These are phyloP conservation scores for Echria macrotheca DNA, from an alignment of 495 filamentous ascomycete species.

Conservation along the genomic window DNA sequence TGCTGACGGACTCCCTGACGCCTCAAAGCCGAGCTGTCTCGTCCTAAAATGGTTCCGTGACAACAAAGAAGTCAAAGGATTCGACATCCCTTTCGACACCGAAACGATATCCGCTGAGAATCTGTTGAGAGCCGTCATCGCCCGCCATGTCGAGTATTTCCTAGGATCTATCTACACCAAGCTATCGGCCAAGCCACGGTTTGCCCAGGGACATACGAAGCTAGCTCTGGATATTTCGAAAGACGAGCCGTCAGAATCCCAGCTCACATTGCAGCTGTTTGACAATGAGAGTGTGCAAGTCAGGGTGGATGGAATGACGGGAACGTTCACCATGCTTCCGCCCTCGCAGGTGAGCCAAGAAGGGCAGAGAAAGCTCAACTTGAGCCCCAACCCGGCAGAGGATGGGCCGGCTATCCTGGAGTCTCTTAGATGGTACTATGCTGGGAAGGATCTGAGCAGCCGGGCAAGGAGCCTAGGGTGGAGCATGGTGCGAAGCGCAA, in stretches of 20 bases:
- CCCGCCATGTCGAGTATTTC: conserved; percentile 63
- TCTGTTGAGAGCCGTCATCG: conserved; percentile 68
- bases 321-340: conserved; percentile 49
- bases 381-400: conserved; percentile 43
- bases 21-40: conserved; percentile 44
- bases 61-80: conserved; percentile 62
- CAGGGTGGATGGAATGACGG: conserved; percentile 62
- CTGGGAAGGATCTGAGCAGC: conserved; percentile 58
- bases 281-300: conserved; percentile 51
- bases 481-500: conserved; percentile 47
- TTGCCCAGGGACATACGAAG: conserved; percentile 48
- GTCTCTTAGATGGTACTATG: conserved; percentile 50
- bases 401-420: conserved; percentile 51
- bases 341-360: conserved; percentile 33
- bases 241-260: conserved; percentile 59
- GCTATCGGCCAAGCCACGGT: conserved; percentile 53
- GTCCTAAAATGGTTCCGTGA: conserved; percentile 80
- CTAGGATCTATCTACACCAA: conserved; percentile 55
- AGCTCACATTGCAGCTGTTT: conserved; percentile 63
- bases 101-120: conserved; percentile 63
- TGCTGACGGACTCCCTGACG: conserved; percentile 26
- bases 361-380: conserved; percentile 50
- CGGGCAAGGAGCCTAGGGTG: conserved; percentile 59
- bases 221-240: conserved; percentile 50
- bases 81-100: conserved; percentile 58